A percentile compares a stretch with the other conserved stretches of the same genome.
These are phyloP conservation scores for Solanum hybrid DNA, from an alignment of 305 asterid species.

Conservation along the genomic window DNA sequence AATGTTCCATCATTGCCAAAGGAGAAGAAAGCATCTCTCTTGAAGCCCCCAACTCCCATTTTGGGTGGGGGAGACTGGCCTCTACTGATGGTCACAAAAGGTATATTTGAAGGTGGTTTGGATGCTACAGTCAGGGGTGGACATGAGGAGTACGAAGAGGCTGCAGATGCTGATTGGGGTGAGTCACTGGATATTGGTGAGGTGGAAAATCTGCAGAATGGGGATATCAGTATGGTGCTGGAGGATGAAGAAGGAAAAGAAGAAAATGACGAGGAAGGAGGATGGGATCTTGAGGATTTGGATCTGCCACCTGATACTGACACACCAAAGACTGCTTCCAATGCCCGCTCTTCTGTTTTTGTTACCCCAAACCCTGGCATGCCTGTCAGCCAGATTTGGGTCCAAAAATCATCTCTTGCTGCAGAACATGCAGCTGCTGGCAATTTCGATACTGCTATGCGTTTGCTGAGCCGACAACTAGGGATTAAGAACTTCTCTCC, in stretches of 20 bases:
- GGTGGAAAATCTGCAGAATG: conserved; percentile 48
- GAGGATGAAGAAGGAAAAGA: conserved; percentile 31
- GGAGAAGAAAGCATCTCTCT: conserved; percentile 42
- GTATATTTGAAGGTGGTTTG: conserved; percentile 65
- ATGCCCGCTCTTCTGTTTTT: conserved; percentile 33
- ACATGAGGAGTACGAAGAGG: conserved; percentile 59
- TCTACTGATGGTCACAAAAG: conserved; percentile 62
- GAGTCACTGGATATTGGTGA: conserved; percentile 57
- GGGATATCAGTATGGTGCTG: conserved; percentile 30
- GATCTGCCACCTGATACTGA: conserved; percentile 56
- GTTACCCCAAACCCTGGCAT: conserved; percentile 42
- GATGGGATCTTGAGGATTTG: conserved; percentile 69
- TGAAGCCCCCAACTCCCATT: conserved; percentile 74
- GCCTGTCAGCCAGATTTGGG: conserved; percentile 61
- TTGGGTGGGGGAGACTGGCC: conserved; percentile 85
- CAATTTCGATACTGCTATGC: conserved; percentile 53
- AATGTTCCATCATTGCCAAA: conserved; percentile 56
- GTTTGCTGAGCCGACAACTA: conserved; percentile 41
- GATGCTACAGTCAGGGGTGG: conserved; percentile 33
- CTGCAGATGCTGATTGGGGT: conserved; percentile 75
- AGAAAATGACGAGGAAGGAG: conserved; percentile 44
- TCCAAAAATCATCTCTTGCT: conserved; percentile 47
- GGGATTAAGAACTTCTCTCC: conserved; percentile 44
- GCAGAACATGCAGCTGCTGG: conserved; percentile 61
- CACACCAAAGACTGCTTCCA: conserved; percentile 29